A percentile compares a stretch with the other conserved stretches of the same genome.
Evolutionary conservation across 2,329 filamentous ascomycete species (phyloP).

Genomic region (Fusarium brevicatenulatum): DNA sequence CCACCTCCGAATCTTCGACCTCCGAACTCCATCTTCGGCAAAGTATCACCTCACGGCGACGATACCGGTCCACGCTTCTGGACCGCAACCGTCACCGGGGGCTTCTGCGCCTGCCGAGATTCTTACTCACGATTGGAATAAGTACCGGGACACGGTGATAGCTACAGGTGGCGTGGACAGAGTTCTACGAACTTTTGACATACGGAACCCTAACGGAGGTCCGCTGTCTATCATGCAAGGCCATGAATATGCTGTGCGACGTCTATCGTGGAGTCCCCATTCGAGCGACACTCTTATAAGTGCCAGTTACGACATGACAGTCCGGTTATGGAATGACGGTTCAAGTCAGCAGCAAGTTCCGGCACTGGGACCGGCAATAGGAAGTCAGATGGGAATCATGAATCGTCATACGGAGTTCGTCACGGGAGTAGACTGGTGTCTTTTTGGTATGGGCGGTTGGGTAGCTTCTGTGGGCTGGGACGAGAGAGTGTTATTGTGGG

Average conservation of each 20-base stretch:
- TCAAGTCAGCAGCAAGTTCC: constrained; percentile 54
- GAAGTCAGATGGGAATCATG: constrained; percentile 85
- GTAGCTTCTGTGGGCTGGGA: constrained; percentile 96
- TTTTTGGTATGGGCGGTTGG: constrained; percentile 96
- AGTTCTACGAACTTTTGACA: constrained; percentile 88
- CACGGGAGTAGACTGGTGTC: constrained; percentile 96
- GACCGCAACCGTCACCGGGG: constrained; percentile 53
- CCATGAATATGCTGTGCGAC: constrained; percentile 90
- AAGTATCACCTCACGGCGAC: constrained; percentile 87
- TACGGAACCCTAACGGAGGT: constrained; percentile 77
- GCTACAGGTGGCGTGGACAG: constrained; percentile 92
- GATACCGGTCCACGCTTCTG: constrained; percentile 82
- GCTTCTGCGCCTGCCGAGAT: constrained; percentile 77
- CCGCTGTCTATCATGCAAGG: constrained; percentile 80
- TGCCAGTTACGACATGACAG: constrained; percentile 98
- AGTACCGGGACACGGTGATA: constrained; percentile 86
- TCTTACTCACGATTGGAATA: constrained; percentile 98
- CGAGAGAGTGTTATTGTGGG: constrained; percentile 90
- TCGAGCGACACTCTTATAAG: constrained; percentile 87
- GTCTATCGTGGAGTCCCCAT: constrained; percentile 92
- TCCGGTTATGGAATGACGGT: constrained; percentile 89
- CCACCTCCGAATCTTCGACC: constrained; percentile 89
- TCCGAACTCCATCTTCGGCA: constrained; percentile 84
- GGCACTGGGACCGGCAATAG: constrained; percentile 58
- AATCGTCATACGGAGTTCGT: constrained; percentile 94